These are phyloP conservation scores for Globisporangium rhizosaccharum DNA, from an alignment of 352 stramenopile species.

Conservation along the genomic window DNA sequence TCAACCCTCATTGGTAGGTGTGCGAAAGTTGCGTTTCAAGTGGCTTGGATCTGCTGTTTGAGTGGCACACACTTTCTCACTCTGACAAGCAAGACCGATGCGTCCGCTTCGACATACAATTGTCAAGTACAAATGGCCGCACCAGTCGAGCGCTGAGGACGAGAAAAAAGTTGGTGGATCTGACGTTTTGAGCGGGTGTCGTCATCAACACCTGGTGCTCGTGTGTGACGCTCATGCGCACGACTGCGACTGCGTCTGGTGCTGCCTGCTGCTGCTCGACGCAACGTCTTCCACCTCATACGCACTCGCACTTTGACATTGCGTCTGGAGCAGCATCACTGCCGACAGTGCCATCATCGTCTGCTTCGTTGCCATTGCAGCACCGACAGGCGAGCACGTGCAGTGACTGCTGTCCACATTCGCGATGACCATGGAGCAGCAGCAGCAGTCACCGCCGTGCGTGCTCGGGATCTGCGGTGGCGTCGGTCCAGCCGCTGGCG, in stretches of 20 bases:
- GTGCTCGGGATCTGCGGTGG: conserved; percentile 71
- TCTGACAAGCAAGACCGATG: neutral
- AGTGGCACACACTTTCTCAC: neutral
- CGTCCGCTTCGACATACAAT: neutral
- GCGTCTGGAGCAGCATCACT: neutral
- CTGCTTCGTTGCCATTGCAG: neutral
- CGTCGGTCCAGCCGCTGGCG: conserved; percentile 57
- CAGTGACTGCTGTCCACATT: neutral
- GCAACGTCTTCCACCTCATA: neutral
- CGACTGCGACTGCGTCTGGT: neutral
- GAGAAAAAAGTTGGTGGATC: conserved; percentile 1
- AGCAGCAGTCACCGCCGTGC: neutral
- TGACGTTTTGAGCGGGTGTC: neutral
- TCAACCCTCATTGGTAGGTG: neutral
- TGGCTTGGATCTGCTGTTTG: neutral
- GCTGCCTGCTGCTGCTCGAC: neutral
- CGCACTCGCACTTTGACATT: neutral
- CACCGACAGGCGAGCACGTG: neutral
- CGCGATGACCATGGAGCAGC: neutral
- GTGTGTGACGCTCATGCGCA: neutral
- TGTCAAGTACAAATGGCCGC: neutral
- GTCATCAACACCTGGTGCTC: neutral
- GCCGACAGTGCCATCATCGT: neutral
- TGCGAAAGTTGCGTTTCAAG: neutral
- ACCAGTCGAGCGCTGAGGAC: neutral